Base-by-base conservation (phyloP, 2,329 filamentous ascomycete genomes). In the Falciphora oryzae region DNA sequence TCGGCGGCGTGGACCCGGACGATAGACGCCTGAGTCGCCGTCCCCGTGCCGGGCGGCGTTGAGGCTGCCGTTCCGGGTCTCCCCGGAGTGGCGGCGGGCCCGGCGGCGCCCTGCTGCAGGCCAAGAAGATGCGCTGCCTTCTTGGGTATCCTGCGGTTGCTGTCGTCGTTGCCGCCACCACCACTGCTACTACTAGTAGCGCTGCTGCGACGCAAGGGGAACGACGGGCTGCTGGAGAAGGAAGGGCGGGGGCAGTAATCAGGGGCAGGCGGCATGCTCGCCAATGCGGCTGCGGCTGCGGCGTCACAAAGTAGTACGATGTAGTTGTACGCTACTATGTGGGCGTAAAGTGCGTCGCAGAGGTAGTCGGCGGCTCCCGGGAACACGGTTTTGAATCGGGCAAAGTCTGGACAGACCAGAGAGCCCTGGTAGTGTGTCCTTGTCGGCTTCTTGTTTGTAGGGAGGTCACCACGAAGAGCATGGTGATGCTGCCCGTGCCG, bases 241-340 rank as follows among this genome's bases (percentile, higher is more conserved):
- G 57, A 58, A 25, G 57, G 31, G 59, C 32, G 10, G 18, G 53
- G 31, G 14, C 5, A 27, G 29, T 57, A 57, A 14, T 57, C 53
- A 18, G 64, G 44, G 67, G 62, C 65, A 66, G 65, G 70, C 67
- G 38, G 74, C 70, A 61, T 35, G 13, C 14, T 35, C 7, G 53
- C 76, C 70, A n/a, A 70, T 71, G 11, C 73, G 74, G 61, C 67
- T 10, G 63, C 65, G n/a, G 53, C 58, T 11, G 65, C 53, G 60
- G 64, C 35, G 29, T 63, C 69, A 62, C 74, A 78, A 13, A 80
- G 68, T 6, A 74, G 71, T 59, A 72, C 73, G 63, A 87, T 75
- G 73, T 87, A 87, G 72, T 86, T 87, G 72, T 84, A 86, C 0
- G 82, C 84, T 4, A 87, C 73, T 11, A 87, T 76, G 69, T 87